Base-by-base conservation (phyloP, 306 rosid species). In the Trifolium dubium region DNA sequence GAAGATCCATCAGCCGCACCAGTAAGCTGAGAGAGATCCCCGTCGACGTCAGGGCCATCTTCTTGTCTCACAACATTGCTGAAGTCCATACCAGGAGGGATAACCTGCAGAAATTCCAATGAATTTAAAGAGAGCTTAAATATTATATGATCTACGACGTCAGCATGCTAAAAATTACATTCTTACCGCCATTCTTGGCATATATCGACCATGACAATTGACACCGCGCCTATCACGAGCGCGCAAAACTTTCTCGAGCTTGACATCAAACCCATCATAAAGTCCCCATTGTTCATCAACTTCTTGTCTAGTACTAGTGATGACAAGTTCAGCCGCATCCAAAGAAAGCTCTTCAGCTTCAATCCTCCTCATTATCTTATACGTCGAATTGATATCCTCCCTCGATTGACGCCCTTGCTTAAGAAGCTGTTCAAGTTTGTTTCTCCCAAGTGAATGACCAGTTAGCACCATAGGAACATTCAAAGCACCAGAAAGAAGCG, bases 171-270 rank as follows among this genome's bases (percentile, higher is more conserved):
- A 49, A 47, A 49, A 14, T 6, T 49, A 2, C 41, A 51, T 32
- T 68, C 47, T 84, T 88, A 90, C 98, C 90, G 87, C 96, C 98
- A 92, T 92, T 85, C 98, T 85, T 10, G 98, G 98, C 98, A 90
- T 92, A 84, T 37, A 90, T 31, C 98, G 85, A 49, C 98, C 96
- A 49, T 90, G 92, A 71, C 95, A 90, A 55, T 82, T 83, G 75
- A 92, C 98, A 39, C 96, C 89, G 28, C 96, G 88, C 68, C 96
- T 86, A 40, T 84, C 88, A 23, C 98, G 96, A 9, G 95, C 98
- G 10, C 98, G 92, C 81, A 92, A 77, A 6, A 90, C 94, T 84
- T 77, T 92, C 85, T 92, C 98, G 11, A 92, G 92, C 87, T 90
- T 90, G 75, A 92, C 96, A 85, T 92, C 92, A 64, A 92, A 92